phyloP scores from a whole-genome alignment of 1,284 basidiomycete genomes.

The Cutaneotrichosporon daszewskae region DNA sequence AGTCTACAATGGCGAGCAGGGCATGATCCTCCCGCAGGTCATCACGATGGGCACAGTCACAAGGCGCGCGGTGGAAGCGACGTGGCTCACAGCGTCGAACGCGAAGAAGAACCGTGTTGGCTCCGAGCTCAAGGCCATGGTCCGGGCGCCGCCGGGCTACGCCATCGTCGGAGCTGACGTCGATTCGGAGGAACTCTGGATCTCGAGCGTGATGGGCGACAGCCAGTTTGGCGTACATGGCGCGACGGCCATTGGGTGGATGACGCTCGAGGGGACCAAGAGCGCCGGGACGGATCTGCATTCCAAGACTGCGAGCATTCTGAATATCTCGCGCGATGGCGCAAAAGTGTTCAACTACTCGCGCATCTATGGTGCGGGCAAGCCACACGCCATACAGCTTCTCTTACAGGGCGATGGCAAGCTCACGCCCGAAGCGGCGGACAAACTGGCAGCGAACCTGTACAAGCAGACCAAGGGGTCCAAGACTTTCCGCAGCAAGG shows the following conservation, averaged over 20 bases:
- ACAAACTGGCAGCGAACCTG: constrained; percentile 73
- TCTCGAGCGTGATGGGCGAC: constrained; percentile 97
- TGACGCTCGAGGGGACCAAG: constrained; percentile 99
- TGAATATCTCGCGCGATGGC: constrained; percentile 88
- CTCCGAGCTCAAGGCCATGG: constrained; percentile 96
- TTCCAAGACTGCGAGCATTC: constrained; percentile 90
- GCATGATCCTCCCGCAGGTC: constrained; percentile 91
- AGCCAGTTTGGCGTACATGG: constrained; percentile 97
- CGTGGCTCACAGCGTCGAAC: constrained; percentile 97
- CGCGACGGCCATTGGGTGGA: constrained; percentile 96
- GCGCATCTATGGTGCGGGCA: constrained; percentile 95
- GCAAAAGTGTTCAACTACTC: constrained; percentile 99
- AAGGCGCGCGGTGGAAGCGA: constrained; percentile 93
- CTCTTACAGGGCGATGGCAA: constrained; percentile 78
- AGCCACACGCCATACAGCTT: constrained; percentile 85
- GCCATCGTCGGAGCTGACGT: constrained; percentile 96
- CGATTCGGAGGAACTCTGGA: constrained; percentile 98
- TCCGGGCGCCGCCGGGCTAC: constrained; percentile 87
- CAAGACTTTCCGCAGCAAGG: constrained; percentile 60
- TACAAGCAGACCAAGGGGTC: constrained; percentile 93
- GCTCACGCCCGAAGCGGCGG: constrained; percentile 73
- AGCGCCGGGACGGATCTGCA: constrained; percentile 91
- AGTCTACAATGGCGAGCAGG: constrained; percentile 72
- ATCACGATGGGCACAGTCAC: constrained; percentile 99
- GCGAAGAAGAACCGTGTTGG: constrained; percentile 96